Conservation (phyloP, 2,329 filamentous ascomycete species). For the Furcasterigmium sp. region DNA sequence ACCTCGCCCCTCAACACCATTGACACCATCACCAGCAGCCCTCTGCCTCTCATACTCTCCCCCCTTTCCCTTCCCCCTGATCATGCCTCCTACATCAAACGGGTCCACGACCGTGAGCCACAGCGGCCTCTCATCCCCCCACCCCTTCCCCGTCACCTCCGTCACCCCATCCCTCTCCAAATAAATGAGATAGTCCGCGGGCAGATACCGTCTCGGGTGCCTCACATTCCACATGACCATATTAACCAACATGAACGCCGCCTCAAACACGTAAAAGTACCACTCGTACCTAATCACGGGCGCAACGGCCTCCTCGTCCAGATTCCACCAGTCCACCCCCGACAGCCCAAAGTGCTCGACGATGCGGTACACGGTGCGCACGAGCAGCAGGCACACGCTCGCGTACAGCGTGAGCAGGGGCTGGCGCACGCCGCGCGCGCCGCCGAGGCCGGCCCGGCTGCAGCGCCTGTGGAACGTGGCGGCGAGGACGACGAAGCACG, state of each 20-base stretch:
- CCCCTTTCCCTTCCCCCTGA: slow-evolving; percentile 24
- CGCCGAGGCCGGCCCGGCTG: slow-evolving; percentile 24
- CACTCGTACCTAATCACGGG: slow-evolving; percentile 50
- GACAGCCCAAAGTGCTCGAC: slow-evolving; percentile 54
- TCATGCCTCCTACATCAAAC: slow-evolving; percentile 31
- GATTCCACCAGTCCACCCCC: slow-evolving; percentile 29
- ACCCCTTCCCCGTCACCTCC: slow-evolving; percentile 43
- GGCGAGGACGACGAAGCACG: slow-evolving; percentile 42
- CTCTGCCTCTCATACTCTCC: not conserved
- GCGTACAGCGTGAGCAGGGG: slow-evolving; percentile 45
- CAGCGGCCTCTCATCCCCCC: slow-evolving; percentile 40
- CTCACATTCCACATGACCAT: slow-evolving; percentile 41
- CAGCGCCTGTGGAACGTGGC: slow-evolving; percentile 42
- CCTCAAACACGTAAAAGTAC: slow-evolving; percentile 57
- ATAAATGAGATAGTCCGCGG: slow-evolving; percentile 42
- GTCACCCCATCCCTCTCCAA: slow-evolving; percentile 42
- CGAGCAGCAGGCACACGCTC: slow-evolving; percentile 41
- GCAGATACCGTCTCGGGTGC: slow-evolving; percentile 47
- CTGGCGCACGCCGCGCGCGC: slow-evolving; percentile 21
- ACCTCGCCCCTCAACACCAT: too few species aligned
- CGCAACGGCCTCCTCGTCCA: slow-evolving; percentile 29
- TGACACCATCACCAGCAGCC: not conserved
- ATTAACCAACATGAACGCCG: slow-evolving; percentile 45
- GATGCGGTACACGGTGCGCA: slow-evolving; percentile 51
- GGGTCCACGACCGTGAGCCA: slow-evolving; percentile 35